Conservation (phyloP, 2,329 filamentous ascomycete species). For the Septoria petroselini region DNA sequence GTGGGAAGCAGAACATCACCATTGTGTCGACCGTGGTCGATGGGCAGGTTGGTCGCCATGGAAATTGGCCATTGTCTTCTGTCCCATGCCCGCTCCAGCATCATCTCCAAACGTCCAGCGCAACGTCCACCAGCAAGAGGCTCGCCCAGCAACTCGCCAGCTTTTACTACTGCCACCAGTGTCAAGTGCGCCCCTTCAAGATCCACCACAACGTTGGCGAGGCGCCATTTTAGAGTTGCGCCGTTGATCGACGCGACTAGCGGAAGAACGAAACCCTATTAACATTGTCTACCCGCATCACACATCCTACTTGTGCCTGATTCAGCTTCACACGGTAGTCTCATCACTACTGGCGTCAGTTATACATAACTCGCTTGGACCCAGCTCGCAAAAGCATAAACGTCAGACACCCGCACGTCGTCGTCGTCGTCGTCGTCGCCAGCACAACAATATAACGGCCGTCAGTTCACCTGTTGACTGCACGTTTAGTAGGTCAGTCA, state of each 20-base stretch:
- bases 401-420: slow-evolving; percentile 19
- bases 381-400: slow-evolving; percentile 20
- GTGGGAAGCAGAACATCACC: slow-evolving; percentile 12
- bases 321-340: slow-evolving; percentile 14
- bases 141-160: slow-evolving; percentile 1
- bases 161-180: no score
- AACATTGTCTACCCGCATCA: slow-evolving; percentile 21
- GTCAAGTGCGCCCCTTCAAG: slow-evolving; percentile 14
- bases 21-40: slow-evolving; percentile 18
- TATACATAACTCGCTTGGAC: slow-evolving; percentile 22
- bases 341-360: slow-evolving; percentile 14
- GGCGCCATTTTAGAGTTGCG: slow-evolving; percentile 10
- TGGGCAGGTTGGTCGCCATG: neutral
- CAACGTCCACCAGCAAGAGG: neutral
- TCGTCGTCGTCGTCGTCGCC: slow-evolving; percentile 20
- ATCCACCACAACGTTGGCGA: slow-evolving; percentile 5
- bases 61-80: neutral
- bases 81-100: neutral
- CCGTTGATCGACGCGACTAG: slow-evolving; percentile 13
- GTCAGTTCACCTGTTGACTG: slow-evolving; percentile 16
- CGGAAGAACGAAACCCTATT: slow-evolving; percentile 22
- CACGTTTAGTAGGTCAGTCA: slow-evolving; percentile 21
- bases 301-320: slow-evolving; percentile 17
- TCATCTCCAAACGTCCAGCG: slow-evolving; percentile 3
- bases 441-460: slow-evolving; percentile 18